These are phyloP conservation scores for Apodospora peruviana DNA, from an alignment of 495 filamentous ascomycete species.

Conservation along the genomic window DNA sequence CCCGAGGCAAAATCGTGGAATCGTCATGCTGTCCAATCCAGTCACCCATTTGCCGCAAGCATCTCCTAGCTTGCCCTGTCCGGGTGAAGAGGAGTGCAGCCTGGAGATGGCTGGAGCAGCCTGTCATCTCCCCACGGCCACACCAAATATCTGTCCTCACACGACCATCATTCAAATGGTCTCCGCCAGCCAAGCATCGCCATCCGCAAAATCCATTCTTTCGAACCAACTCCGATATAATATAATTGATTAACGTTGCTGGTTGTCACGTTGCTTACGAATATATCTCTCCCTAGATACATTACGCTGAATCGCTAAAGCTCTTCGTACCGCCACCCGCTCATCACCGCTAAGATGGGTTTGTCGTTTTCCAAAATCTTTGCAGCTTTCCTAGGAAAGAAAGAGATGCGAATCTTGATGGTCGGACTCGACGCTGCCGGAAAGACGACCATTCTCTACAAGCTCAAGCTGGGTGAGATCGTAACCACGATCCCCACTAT, in stretches of 20 bases:
- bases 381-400: constrained; percentile 93
- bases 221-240: neutral
- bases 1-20: neutral
- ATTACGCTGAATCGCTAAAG: constrained; percentile 7
- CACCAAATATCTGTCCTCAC: constrained; percentile 29
- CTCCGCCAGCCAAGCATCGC: neutral
- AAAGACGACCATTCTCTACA: constrained; percentile 99
- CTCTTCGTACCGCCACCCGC: constrained; percentile 1
- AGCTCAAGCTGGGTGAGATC: constrained; percentile 99
- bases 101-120: neutral
- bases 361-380: constrained; percentile 39
- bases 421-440: constrained; percentile 98
- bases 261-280: constrained; percentile 4
- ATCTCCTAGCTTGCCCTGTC: neutral
- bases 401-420: constrained; percentile 99
- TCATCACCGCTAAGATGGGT: constrained; percentile 28
- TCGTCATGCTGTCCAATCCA: neutral
- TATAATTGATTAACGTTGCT: neutral
- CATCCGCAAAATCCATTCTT: constrained; percentile 5
- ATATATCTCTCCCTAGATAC: constrained; percentile 10
- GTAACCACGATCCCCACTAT: constrained; percentile 99
- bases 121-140: constrained; percentile 1
- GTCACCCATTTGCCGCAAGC: neutral
- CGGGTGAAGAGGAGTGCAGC: neutral
- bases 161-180: constrained; percentile 14